Evolutionary conservation across 2,329 filamentous ascomycete genomes (phyloP).

Genomic region (Aspergillus texensis): DNA sequence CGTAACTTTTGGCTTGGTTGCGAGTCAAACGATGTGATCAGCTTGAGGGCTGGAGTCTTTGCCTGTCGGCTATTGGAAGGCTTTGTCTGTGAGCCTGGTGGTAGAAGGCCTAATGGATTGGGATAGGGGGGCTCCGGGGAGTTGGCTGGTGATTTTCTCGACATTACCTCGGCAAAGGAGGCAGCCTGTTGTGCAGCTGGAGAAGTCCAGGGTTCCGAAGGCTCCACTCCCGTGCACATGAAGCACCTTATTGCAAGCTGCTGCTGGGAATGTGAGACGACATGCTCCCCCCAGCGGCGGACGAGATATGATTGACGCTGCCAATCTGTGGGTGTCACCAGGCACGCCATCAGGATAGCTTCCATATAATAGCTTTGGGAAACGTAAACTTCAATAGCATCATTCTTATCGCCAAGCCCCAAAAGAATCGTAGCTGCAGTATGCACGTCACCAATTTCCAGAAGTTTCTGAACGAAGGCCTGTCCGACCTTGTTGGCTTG

Average conservation of each 20-base stretch:
- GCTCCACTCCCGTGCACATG: conserved; percentile 84
- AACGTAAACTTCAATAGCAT: conserved; percentile 94
- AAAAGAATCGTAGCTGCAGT: conserved; percentile 91
- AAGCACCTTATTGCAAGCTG: conserved; percentile 91
- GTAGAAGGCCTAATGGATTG: conserved; percentile 22
- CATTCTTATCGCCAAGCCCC: conserved; percentile 86
- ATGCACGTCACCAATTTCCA: conserved; percentile 88
- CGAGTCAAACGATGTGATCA: conserved; percentile 82
- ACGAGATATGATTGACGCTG: conserved; percentile 85
- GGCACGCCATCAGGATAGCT: conserved; percentile 82
- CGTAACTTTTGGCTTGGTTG: conserved; percentile 57
- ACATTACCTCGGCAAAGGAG: conserved; percentile 38
- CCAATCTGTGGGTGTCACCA: conserved; percentile 85
- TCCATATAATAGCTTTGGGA: conserved; percentile 92
- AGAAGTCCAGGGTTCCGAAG: conserved; percentile 83
- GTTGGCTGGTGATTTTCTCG: conserved; percentile 45
- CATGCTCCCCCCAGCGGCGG: conserved; percentile 92
- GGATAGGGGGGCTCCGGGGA: conserved; percentile 60
- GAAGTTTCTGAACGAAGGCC: conserved; percentile 83
- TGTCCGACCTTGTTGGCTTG: conserved; percentile 90
- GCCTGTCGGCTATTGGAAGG: conserved; percentile 62
- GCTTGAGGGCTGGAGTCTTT: conserved; percentile 81
- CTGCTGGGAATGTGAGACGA: conserved; percentile 82
- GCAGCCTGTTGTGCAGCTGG: conserved; percentile 71
- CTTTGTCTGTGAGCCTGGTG: conserved; percentile 27